Percentiles rank a stretch among this genome's conserved stretches.
phyloP scores from a whole-genome alignment of 306 rosid genomes.

The Coriaria nepalensis region DNA sequence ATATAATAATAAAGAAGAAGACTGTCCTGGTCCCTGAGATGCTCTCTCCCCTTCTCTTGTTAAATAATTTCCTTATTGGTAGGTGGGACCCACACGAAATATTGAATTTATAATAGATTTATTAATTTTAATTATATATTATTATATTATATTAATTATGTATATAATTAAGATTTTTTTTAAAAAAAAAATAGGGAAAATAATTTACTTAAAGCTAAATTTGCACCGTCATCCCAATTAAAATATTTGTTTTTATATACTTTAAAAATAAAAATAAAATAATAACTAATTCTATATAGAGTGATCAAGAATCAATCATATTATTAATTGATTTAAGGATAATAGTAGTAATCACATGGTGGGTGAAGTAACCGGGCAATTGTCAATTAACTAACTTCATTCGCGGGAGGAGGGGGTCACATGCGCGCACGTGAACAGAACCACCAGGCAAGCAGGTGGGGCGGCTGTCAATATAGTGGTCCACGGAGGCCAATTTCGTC shows the following conservation, averaged over 20 bases:
- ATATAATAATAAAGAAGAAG: conserved; percentile 14
- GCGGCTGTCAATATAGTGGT: conserved; percentile 27
- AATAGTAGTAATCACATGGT: conserved; percentile 32
- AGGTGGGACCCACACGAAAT: neutral
- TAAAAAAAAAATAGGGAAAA: too few species aligned
- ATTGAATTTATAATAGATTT: too few species aligned
- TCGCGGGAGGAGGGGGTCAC: conserved; percentile 31
- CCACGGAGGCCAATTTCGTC: neutral
- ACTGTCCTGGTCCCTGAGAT: conserved; percentile 21
- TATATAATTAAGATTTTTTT: too few species aligned
- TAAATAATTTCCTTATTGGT: conserved; percentile 1
- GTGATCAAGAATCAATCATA: neutral
- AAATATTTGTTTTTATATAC: too few species aligned
- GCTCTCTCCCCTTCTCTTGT: conserved; percentile 18
- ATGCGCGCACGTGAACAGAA: conserved; percentile 54
- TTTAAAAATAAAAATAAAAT: too few species aligned
- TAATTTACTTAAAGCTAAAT: too few species aligned
- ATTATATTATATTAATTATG: too few species aligned
- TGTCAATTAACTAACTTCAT: conserved; percentile 13
- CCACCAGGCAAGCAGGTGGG: conserved; percentile 31
- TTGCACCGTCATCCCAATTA: too few species aligned
- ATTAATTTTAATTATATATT: too few species aligned
- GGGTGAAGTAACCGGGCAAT: conserved; percentile 21
- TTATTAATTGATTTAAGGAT: neutral
- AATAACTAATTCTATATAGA: too few species aligned